Evolutionary conservation across 2,329 filamentous ascomycete genomes (phyloP), one percentile per base, ranked within the genome.

Genomic region (Balansia obtecta): DNA sequence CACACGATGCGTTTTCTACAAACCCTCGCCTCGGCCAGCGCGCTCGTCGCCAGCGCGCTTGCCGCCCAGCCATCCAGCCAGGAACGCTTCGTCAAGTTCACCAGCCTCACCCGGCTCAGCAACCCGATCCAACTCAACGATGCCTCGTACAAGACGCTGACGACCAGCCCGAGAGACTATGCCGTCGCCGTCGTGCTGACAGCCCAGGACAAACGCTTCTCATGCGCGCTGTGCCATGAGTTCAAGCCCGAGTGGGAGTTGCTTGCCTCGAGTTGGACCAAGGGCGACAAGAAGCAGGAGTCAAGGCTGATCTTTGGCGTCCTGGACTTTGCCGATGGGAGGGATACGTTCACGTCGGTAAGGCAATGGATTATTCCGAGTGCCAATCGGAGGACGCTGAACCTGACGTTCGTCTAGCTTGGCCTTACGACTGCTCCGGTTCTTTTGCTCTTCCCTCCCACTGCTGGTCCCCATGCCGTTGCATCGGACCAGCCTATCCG

Each of bases 241-340:
- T 95, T 98, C 67, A 86, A 95, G 66, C 85, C 90, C 1, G 93
- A 98, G 69, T 98, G 89, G 86, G 86, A 94, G 50, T 68, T 97
- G 49, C 71, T 98, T 50, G 80, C 80, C 49, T 86, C 82, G 67
- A 93, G 86, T 69, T 98, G 93, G 93, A 75, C 76, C 54, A 88
- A 86, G 66, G 89, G 87, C 8, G 86, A 95, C 67, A 88, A 85
- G 71, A 72, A 79, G 52, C 84, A 75, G 49, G 76, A 87, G 57
- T 85, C 82, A 30, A 77, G 84, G 54, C 61, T 95, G 56, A 66
- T 97, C 43, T 94, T 91, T 68, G 84, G 80, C 22, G 91, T 86
- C 7, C 70, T 98, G 60, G 93, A 98, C 68, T 98, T 98, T 64
- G 67, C 75, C 40, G 83, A 95, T 60, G 93, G 93, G 45, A 86